Evolutionary conservation across 495 filamentous ascomycete genomes (phyloP), one percentile per base, ranked within the genome.

Genomic region (Gamarada debralockiae): DNA sequence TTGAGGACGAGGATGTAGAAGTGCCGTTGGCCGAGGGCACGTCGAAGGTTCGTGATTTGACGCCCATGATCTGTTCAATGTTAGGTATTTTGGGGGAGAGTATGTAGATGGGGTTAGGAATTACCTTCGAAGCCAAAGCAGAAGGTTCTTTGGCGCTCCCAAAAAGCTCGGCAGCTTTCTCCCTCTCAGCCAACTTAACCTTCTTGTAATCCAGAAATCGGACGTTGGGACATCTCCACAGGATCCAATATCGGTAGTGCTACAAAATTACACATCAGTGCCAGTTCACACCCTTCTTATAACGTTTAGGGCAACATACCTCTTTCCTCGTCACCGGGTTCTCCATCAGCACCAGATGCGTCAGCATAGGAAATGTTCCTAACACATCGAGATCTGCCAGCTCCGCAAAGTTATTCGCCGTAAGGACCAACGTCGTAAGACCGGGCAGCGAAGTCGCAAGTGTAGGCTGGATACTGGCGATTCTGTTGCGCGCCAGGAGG

Each of bases 131-230:
- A 31, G 92, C 92, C 17, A 97, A 77, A 13, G 84, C 82, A 0
- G 90, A 88, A 2, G 92, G 93, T 57, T 85, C 80, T 36, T 85
- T 76, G 1, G 65, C 58, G 0, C 83, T 90, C 47, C 93, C 93
- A 64, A 97, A 97, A 1, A 97, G 77, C 65, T 90, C 84, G 31
- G 68, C 74, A 0, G 92, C 90, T 55, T 79, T 75, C 42, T 75
- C 65, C 15, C 92, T 84, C 74, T 99, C 95, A 1, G 73, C 82
- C 42, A 92, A 81, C 65, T 89, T 95, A 25, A 97, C 89, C 70
- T 93, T 95, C 48, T 82, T 79, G 67, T 90, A 97, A 72, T 99
- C 95, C 40, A 99, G 76, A 73, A 96, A 96, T 31, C 92, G 86
- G 21, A 99, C 81, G 18, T 74, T 76, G 3, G 91, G 90, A 60